Conservation (phyloP, 2,329 filamentous ascomycete species). For the Penicillium frequentans region DNA sequence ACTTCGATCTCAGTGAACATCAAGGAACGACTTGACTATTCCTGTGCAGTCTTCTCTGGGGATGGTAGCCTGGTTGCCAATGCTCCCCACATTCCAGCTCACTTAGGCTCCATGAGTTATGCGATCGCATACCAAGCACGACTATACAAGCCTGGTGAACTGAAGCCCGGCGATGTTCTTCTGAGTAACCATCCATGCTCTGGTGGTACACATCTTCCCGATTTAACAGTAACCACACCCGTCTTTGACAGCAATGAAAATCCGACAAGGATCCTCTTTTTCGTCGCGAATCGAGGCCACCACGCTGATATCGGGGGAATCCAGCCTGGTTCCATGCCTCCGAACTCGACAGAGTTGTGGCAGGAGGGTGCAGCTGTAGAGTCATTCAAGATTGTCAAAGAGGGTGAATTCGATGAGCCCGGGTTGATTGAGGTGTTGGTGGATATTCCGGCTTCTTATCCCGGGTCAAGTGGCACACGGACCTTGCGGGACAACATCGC, state of each 20-base stretch:
- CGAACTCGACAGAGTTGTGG: constrained; percentile 37
- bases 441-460: constrained; percentile 66
- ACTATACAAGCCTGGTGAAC: constrained; percentile 59
- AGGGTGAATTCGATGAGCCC: constrained; percentile 37
- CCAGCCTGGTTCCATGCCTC: constrained; percentile 39
- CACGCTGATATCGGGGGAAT: constrained; percentile 70
- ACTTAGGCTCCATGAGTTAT: constrained; percentile 72
- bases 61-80: constrained; percentile 66
- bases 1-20: constrained; percentile 72
- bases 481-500: constrained; percentile 52
- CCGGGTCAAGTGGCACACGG: constrained; percentile 71
- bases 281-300: constrained; percentile 71
- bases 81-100: constrained; percentile 73
- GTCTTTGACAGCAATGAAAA: constrained; percentile 64
- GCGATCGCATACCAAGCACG: constrained; percentile 72
- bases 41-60: constrained; percentile 73
- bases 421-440: constrained; percentile 64
- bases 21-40: constrained; percentile 81
- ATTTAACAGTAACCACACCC: constrained; percentile 74
- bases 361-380: constrained; percentile 41
- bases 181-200: constrained; percentile 72
- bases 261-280: constrained; percentile 64
- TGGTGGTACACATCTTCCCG: constrained; percentile 75
- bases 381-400: constrained; percentile 31
- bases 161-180: constrained; percentile 70